A percentile compares a stretch with the other conserved stretches of the same genome.
phyloP scores from a whole-genome alignment of 257 asterid species.

The Solanum rostratum region DNA sequence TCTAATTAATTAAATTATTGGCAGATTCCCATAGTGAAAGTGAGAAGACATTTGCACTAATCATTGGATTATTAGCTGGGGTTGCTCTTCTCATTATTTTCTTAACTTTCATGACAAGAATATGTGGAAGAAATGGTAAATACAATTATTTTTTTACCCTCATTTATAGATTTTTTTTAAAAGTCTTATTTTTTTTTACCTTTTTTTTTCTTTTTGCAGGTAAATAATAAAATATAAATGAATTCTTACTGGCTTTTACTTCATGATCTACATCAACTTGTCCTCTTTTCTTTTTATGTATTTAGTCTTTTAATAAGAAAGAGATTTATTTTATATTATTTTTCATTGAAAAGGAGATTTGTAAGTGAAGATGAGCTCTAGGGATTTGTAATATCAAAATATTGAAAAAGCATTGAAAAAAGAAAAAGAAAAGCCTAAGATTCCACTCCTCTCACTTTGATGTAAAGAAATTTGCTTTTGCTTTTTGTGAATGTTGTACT shows the following conservation, averaged over 20 bases:
- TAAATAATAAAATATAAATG: slow-evolving; percentile 45
- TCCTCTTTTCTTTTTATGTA: slow-evolving; percentile 10
- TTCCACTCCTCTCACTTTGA: slow-evolving; percentile 25
- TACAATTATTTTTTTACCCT: not conserved
- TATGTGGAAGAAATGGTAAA: slow-evolving; percentile 44
- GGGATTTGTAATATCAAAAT: not conserved
- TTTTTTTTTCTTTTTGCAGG: slow-evolving; percentile 37
- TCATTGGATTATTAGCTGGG: slow-evolving; percentile 76
- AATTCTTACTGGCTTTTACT: slow-evolving; percentile 12
- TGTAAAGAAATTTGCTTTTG: slow-evolving; percentile 19
- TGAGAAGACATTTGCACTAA: slow-evolving; percentile 83
- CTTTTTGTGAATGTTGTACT: slow-evolving; percentile 12
- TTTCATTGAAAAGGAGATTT: no score
- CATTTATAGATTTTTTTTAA: not conserved
- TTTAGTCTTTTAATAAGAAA: slow-evolving; percentile 5
- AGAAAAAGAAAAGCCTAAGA: slow-evolving; percentile 7
- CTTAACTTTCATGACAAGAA: slow-evolving; percentile 65
- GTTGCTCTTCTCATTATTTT: slow-evolving; percentile 66
- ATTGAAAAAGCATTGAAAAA: not conserved
- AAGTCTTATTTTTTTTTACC: not conserved
- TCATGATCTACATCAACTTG: slow-evolving; percentile 24
- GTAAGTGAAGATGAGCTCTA: not conserved
- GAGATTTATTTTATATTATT: not conserved
- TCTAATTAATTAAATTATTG: not conserved
- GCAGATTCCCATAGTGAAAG: slow-evolving; percentile 49